Evolutionary conservation across 495 filamentous ascomycete species (phyloP).

Genomic region (Penicillium roqueforti): DNA sequence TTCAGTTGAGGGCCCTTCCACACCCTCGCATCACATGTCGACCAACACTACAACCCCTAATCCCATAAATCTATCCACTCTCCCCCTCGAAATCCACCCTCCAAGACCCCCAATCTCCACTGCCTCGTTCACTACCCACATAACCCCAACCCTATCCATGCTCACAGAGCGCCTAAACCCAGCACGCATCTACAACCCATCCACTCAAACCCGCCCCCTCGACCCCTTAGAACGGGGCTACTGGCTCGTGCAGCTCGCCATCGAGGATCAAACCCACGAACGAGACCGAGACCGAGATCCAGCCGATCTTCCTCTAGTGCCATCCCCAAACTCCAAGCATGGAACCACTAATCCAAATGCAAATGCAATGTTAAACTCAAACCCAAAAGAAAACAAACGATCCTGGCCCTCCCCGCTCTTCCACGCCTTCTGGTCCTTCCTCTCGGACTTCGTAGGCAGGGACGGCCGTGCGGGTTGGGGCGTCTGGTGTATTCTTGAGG

Average conservation of each 20-base stretch:
- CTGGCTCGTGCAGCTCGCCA: slow-evolving; percentile 55
- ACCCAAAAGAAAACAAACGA: background rate
- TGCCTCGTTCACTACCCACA: slow-evolving; percentile 39
- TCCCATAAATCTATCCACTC: background rate
- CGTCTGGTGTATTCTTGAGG: slow-evolving; percentile 46
- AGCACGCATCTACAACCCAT: slow-evolving; percentile 47
- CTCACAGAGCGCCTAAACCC: slow-evolving; percentile 51
- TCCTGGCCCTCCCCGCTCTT: slow-evolving; percentile 30
- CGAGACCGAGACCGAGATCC: slow-evolving; percentile 2
- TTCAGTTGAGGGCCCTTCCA: background rate
- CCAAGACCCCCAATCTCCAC: slow-evolving; percentile 42
- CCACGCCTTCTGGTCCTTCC: slow-evolving; percentile 55
- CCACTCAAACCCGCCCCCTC: slow-evolving; percentile 45
- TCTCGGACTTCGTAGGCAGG: slow-evolving; percentile 53
- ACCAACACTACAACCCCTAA: background rate
- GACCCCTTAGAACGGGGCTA: slow-evolving; percentile 61
- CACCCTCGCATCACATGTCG: background rate
- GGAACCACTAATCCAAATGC: background rate
- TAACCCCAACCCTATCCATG: slow-evolving; percentile 53
- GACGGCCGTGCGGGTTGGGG: slow-evolving; percentile 65
- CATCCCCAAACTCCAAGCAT: background rate
- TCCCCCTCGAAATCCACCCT: slow-evolving; percentile 41
- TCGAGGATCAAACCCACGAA: background rate
- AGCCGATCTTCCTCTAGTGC: background rate
- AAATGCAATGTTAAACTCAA: background rate